Percentiles rank a stretch among this genome's conserved stretches.
Evolutionary conservation across 164 flowering plant genomes (phyloP).

Genomic region (Annona cherimola): DNA sequence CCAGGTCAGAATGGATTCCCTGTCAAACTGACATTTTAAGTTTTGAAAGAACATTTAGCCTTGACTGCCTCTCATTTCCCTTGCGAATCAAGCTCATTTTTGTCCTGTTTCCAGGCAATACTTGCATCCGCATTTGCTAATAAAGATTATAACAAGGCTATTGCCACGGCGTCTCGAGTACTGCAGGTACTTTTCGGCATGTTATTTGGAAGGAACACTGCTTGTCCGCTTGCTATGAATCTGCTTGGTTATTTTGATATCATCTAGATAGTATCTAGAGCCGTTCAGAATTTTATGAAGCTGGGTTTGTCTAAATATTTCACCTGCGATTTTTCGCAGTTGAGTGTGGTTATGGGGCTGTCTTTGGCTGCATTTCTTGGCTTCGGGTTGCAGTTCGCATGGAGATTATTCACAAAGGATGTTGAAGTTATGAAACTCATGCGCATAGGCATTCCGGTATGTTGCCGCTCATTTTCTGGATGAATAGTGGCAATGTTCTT

Average conservation of each 20-base stretch:
- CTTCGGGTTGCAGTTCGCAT: constrained; percentile 58
- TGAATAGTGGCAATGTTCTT: neutral
- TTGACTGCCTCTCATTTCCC: neutral
- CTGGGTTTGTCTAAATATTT: neutral
- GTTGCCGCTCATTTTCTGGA: constrained; percentile 1
- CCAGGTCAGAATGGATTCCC: constrained; percentile 38
- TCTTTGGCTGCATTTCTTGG: constrained; percentile 53
- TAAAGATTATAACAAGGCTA: constrained; percentile 57
- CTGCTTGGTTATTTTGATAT: neutral
- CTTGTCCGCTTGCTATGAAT: neutral
- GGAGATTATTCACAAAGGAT: constrained; percentile 58
- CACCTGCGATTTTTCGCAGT: constrained; percentile 37
- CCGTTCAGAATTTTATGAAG: neutral
- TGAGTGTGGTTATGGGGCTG: constrained; percentile 65
- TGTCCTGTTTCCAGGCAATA: constrained; percentile 51
- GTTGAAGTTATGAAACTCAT: constrained; percentile 51
- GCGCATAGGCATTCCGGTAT: constrained; percentile 68
- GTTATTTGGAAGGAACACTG: neutral
- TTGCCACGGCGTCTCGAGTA: constrained; percentile 61
- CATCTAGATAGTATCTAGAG: neutral
- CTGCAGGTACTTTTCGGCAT: constrained; percentile 49
- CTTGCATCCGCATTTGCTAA: constrained; percentile 87
- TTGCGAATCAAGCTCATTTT: neutral
- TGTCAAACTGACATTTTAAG: neutral
- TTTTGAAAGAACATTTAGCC: neutral